Base-by-base conservation (phyloP, 805 yeast genomes). In the Candida methanosorbosa region DNA sequence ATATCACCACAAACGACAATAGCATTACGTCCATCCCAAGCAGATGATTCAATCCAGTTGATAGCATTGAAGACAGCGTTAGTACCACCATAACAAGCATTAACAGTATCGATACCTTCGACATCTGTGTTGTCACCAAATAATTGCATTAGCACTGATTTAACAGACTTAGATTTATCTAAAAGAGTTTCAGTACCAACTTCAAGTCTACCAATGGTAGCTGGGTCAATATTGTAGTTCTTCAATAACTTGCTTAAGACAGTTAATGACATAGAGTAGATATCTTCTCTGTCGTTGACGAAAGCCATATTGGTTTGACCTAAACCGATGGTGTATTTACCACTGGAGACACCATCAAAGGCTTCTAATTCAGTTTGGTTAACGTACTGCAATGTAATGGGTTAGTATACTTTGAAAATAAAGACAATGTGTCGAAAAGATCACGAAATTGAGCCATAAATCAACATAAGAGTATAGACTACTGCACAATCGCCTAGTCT, bases 51-150 rank as follows among this genome's bases (percentile, higher is more conserved):
- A 46, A 92, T 63, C 97, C 98, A 92, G 74, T 87, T 87, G 52
- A 92, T 60, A 12, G 96, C 76, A 67, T 90, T 92, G 69, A 92
- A 79, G 21, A 92, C 74, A 9, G 98, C 97, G 51, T 79, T 78
- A 44, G 97, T 90, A 61, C 97, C 98, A 61, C 98, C 98, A 63
- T 92, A 92, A 68, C 98, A 92, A 22, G 98, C 98, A 62, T 92
- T 92, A 52, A 87, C 60, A 45, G 95, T 87, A 64, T 92, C 98
- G 42, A 92, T 69, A 63, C 98, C 98, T 66, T 92, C 98, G 49
- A 90, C 70, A 55, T 92, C 97, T 50, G 70, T 63, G 71, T 92
- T 92, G 35, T 75, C 90, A 39, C 81, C 86, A 48, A 92, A 80
- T 46, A 92, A 75, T 66, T 88, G 97, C 84, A 87, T 90, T 61